A percentile compares a stretch with the other conserved stretches of the same genome.
phyloP scores from a whole-genome alignment of 306 rosid genomes.

The Vigna hirtella region DNA sequence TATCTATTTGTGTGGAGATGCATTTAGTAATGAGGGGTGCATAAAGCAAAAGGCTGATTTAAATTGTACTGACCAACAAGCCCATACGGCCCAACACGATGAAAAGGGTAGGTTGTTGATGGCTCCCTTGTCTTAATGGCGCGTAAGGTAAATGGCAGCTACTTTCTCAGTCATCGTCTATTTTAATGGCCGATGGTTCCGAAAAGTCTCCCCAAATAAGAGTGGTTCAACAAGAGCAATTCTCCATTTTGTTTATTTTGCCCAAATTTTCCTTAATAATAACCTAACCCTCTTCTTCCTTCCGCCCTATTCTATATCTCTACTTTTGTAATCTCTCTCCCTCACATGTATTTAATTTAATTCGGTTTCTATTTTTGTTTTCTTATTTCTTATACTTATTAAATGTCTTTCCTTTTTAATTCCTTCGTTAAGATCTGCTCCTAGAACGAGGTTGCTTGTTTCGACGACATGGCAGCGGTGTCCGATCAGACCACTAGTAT shows the following conservation, averaged over 20 bases:
- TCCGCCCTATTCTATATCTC: conserved; percentile 18
- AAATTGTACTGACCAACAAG: not conserved
- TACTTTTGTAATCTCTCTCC: not conserved
- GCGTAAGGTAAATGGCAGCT: conserved; percentile 37
- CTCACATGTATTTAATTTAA: no score
- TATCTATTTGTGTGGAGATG: no score
- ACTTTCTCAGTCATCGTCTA: conserved; percentile 41
- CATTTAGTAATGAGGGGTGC: no score
- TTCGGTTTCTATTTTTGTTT: not conserved
- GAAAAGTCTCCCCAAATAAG: conserved; percentile 29
- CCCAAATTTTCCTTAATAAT: not conserved
- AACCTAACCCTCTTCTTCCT: conserved; percentile 5
- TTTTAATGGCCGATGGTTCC: not conserved
- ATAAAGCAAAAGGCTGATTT: no score
- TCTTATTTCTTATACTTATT: not conserved
- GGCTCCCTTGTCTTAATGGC: conserved; percentile 25
- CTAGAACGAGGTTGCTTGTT: conserved; percentile 12
- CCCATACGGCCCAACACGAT: conserved; percentile 15
- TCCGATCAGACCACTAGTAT: conserved; percentile 57
- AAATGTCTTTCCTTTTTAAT: conserved; percentile 14
- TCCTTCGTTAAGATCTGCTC: conserved; percentile 42
- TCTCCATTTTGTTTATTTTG: not conserved
- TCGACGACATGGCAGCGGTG: conserved; percentile 63
- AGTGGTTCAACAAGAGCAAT: conserved; percentile 28
- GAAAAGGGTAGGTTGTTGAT: not conserved